phyloP scores from a whole-genome alignment of 805 yeast genomes.

The Novakomyces olei region DNA sequence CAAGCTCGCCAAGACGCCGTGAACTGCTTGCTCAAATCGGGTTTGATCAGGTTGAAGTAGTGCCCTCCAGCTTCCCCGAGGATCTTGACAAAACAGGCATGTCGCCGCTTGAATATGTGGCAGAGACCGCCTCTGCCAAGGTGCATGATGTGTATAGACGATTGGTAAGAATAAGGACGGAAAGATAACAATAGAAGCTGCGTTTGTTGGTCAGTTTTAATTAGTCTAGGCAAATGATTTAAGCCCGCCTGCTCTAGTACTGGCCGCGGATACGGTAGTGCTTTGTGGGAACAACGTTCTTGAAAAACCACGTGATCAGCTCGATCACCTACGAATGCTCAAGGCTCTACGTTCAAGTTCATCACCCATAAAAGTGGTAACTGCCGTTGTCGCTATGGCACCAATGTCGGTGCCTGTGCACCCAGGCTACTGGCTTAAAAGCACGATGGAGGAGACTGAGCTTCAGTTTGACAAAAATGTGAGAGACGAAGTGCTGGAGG shows the following conservation, averaged over 20 bases:
- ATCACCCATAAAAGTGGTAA: constrained; percentile 27
- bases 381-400: constrained; percentile 31
- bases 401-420: constrained; percentile 20
- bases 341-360: constrained; percentile 24
- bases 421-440: constrained; percentile 21
- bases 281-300: constrained; percentile 34
- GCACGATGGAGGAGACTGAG: constrained; percentile 22
- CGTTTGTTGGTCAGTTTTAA: not conserved
- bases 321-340: constrained; percentile 29
- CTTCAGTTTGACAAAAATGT: constrained; percentile 19
- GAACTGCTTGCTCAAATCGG: constrained; percentile 40
- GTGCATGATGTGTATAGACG: constrained; percentile 36
- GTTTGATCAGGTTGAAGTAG: constrained; percentile 18
- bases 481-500: constrained; percentile 32
- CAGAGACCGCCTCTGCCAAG: constrained; percentile 46
- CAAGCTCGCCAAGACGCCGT: constrained; percentile 60
- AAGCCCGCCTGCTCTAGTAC: constrained; percentile 15
- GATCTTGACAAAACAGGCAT: constrained; percentile 34
- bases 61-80: constrained; percentile 56
- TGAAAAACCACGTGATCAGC: constrained; percentile 55
- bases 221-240: not conserved
- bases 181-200: too few relatives aligned
- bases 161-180: constrained; percentile 11
- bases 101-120: constrained; percentile 40
- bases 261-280: constrained; percentile 64